Evolutionary conservation across 345 rosid species (phyloP), one percentile per base, ranked within the genome.

Genomic region (Pugionium cornutum): DNA sequence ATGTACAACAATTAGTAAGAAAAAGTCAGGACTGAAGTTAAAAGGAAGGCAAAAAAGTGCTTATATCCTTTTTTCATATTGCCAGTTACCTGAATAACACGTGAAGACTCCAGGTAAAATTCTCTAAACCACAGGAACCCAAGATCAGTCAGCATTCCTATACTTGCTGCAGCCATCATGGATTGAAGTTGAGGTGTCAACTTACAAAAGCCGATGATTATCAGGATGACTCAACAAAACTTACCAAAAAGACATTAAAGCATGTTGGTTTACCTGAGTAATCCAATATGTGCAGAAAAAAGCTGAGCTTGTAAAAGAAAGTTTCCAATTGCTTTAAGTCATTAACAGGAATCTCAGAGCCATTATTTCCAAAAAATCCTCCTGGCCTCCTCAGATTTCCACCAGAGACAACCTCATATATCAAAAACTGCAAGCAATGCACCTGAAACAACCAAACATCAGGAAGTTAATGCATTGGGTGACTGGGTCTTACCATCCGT

Each of bases 71-170:
- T 18, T 35, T 66, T 45, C 44, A 11, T 60, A 43, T 5, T 10
- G 32, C 57, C 5, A 2, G 50, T 69, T 79, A 94, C 99, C 96
- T 94, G 99, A 75, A 94, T 94, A 67, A 90, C 99, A 67, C 92
- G 99, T 69, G 99, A 94, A 69, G 99, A 94, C 82, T 94, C 97
- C 87, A 94, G 69, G 79, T 94, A 94, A 80, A 94, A 94, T 78
- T 94, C 99, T 81, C 99, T 83, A 80, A 88, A 94, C 99, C 97
- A 94, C 58, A 94, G 77, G 85, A 94, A 94, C 62, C 99, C 99
- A 55, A 90, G 92, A 82, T 94, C 97, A 36, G 92, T 90, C 78
- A 94, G 76, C 65, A 86, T 84, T 49, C 80, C 82, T 69, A 94
- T 68, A 31, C 95, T 88, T 18, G 79, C 99, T 94, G 95, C 87